Percentiles rank a stretch among this genome's conserved stretches.
These are phyloP conservation scores for Exophiala phaeomuriformis DNA, from an alignment of 2,329 filamentous ascomycete genomes.

Conservation along the genomic window DNA sequence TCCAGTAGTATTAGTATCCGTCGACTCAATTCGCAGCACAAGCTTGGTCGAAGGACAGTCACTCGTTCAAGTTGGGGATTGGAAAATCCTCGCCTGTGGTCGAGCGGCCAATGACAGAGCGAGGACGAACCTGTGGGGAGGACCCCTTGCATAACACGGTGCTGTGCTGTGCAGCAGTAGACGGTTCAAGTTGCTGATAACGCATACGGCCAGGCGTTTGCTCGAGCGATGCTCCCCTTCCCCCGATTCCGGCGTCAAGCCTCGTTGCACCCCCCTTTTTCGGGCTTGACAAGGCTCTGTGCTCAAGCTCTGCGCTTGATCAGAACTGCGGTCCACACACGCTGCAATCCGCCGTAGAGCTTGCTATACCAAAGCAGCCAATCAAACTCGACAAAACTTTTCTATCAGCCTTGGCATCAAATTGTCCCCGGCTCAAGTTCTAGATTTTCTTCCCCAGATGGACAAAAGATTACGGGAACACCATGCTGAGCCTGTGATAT, in stretches of 20 bases:
- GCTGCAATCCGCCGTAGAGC: neutral
- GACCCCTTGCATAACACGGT: too few species aligned
- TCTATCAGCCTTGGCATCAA: constrained; percentile 3
- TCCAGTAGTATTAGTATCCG: too few species aligned
- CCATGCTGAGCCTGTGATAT: neutral
- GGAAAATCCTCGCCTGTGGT: constrained; percentile 1
- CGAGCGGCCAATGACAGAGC: neutral
- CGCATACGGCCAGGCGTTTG: too few species aligned
- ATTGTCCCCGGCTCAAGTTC: neutral
- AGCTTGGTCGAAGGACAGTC: neutral
- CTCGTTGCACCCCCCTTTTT: too few species aligned
- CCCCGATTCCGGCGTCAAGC: too few species aligned
- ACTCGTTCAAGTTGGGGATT: neutral
- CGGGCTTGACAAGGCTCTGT: too few species aligned
- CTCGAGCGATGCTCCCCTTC: too few species aligned
- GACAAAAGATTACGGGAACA: neutral
- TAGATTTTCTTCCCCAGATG: neutral
- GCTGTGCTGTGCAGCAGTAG: neutral
- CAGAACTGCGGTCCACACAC: neutral
- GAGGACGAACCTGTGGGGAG: neutral
- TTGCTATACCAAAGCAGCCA: neutral
- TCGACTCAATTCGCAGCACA: neutral
- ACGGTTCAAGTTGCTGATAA: too few species aligned
- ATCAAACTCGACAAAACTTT: neutral
- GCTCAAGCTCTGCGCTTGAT: too few species aligned